A percentile compares a stretch with the other conserved stretches of the same genome.
Conservation (phyloP, 768 basidiomycete species). For the Russula olivacea region DNA sequence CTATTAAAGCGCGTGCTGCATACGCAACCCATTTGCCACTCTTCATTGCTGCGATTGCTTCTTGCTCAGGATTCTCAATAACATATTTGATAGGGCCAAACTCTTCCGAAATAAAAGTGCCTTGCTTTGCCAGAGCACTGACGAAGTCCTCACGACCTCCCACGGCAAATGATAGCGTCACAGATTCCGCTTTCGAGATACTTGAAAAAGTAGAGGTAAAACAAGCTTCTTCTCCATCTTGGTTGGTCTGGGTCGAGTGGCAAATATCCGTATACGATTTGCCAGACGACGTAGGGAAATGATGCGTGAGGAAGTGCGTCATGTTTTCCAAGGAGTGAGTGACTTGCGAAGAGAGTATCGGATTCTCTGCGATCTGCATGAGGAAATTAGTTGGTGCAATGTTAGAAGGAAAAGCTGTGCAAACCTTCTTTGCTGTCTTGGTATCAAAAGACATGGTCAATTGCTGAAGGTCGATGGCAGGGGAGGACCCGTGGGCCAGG, state of each 20-base stretch:
- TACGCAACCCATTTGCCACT: constrained; percentile 88
- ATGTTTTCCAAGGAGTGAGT: constrained; percentile 45
- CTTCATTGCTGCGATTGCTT: constrained; percentile 66
- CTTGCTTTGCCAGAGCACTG: constrained; percentile 33
- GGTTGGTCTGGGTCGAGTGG: constrained; percentile 32
- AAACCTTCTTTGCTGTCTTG: constrained; percentile 34
- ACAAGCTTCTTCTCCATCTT: constrained; percentile 32
- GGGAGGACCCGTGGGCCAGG: constrained; percentile 29
- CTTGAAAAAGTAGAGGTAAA: constrained; percentile 37
- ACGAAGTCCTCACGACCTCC: constrained; percentile 49
- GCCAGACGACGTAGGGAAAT: constrained; percentile 39
- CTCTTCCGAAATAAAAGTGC: constrained; percentile 30
- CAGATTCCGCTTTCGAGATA: constrained; percentile 35
- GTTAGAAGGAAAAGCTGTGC: constrained; percentile 5
- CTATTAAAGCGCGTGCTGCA: constrained; percentile 64
- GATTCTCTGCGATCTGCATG: constrained; percentile 17
- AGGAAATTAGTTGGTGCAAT: not conserved
- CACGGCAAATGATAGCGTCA: constrained; percentile 49
- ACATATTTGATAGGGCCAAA: constrained; percentile 45
- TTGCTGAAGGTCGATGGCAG: constrained; percentile 66
- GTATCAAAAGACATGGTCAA: constrained; percentile 54
- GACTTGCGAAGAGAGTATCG: constrained; percentile 32
- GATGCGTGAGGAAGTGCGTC: constrained; percentile 43
- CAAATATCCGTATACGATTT: constrained; percentile 49
- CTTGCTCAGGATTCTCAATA: constrained; percentile 41